These are phyloP conservation scores for Houttuynia cordata DNA, from an alignment of 164 flowering plant genomes.

Conservation along the genomic window DNA sequence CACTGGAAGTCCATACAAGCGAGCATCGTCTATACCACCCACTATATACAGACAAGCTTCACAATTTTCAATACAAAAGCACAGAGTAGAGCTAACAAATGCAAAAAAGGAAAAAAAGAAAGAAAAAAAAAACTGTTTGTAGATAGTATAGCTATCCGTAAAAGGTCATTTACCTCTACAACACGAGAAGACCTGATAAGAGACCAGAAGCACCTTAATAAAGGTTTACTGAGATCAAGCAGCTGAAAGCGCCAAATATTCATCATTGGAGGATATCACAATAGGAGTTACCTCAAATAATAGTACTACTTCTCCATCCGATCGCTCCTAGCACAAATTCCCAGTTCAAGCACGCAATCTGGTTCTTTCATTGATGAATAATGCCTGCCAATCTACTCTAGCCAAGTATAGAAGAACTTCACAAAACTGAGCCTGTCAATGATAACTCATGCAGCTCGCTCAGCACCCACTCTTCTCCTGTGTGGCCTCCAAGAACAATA, in stretches of 20 bases:
- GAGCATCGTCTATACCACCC: not conserved
- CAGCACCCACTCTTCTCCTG: conserved; percentile 94
- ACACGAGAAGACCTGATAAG: not conserved
- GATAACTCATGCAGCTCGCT: conserved; percentile 78
- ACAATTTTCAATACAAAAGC: not conserved
- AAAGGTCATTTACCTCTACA: not conserved
- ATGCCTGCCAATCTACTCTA: no score
- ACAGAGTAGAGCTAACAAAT: not conserved
- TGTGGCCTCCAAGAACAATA: conserved; percentile 86
- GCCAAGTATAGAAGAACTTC: conserved; percentile 1
- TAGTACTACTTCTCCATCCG: not conserved
- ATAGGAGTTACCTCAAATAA: not conserved
- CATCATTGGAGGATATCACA: not conserved
- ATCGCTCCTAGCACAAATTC: not conserved
- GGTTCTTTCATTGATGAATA: no score
- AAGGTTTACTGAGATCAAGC: not conserved
- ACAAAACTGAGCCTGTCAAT: conserved; percentile 36
- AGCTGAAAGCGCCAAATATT: no score
- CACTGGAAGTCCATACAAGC: not conserved
- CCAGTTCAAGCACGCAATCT: not conserved
- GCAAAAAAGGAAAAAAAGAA: not conserved
- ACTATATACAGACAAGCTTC: conserved; percentile 4
- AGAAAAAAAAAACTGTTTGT: not conserved
- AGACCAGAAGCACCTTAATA: not conserved
- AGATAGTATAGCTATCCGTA: not conserved